Conservation (phyloP, 108 stramenopile genomes). For the Nannochloropsis gaditana region DNA sequence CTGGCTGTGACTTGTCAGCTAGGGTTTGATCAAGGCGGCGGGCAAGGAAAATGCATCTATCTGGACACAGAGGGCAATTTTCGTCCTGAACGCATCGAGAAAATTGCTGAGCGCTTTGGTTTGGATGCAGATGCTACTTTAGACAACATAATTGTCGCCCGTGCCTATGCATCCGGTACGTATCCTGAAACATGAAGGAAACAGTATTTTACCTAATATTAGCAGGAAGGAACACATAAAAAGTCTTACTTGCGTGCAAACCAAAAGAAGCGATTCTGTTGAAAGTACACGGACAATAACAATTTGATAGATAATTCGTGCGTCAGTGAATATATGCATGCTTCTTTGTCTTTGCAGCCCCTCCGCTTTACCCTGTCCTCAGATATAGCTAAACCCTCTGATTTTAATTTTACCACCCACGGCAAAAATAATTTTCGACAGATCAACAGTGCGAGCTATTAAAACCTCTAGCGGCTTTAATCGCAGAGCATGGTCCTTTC, state of each 20-base stretch:
- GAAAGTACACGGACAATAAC: too few species aligned
- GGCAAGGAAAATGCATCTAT: conserved; percentile 38
- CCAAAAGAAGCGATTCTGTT: too few species aligned
- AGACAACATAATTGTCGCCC: conserved; percentile 55
- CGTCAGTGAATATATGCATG: too few species aligned
- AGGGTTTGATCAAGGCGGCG: conserved; percentile 47
- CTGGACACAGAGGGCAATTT: conserved; percentile 56
- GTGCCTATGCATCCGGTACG: not conserved
- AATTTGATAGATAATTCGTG: too few species aligned
- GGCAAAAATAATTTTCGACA: not conserved
- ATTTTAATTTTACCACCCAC: too few species aligned
- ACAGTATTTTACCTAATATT: too few species aligned
- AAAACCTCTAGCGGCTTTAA: not conserved
- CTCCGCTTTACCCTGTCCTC: too few species aligned
- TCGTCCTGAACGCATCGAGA: conserved; percentile 57
- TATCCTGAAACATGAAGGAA: not conserved
- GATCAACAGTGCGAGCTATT: not conserved
- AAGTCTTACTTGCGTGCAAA: too few species aligned
- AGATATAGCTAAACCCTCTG: too few species aligned
- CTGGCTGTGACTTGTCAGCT: conserved; percentile 58
- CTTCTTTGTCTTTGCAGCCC: too few species aligned
- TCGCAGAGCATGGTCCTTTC: conserved; percentile 45
- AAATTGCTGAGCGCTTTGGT: conserved; percentile 60
- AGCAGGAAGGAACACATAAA: too few species aligned
- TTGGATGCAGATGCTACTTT: conserved; percentile 52